Percentiles rank a stretch among this genome's conserved stretches.
These are phyloP conservation scores for Solanum verrucosum DNA, from an alignment of 257 asterid species.

Conservation along the genomic window DNA sequence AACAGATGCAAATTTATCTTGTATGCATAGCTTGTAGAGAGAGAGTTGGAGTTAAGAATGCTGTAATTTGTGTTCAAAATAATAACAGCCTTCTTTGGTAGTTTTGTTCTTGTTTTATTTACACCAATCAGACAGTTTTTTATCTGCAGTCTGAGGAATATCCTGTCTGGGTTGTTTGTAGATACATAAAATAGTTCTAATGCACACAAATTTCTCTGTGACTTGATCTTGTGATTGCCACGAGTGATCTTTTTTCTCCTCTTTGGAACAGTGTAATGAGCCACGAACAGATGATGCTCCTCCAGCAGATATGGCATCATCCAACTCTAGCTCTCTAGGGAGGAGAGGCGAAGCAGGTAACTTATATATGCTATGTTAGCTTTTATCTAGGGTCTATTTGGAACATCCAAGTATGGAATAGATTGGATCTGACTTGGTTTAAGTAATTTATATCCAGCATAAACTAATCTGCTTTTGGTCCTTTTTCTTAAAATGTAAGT, in stretches of 20 bases:
- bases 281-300: slow-evolving; percentile 96
- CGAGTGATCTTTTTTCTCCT: slow-evolving; percentile 6
- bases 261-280: slow-evolving; percentile 70
- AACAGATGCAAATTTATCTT: background rate
- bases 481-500: background rate
- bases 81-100: background rate
- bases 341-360: slow-evolving; percentile 92
- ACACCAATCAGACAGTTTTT: background rate
- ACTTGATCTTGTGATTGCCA: background rate
- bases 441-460: background rate
- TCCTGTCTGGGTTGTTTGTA: background rate
- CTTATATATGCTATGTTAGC: background rate
- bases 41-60: background rate
- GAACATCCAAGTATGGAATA: background rate
- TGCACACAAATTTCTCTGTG: background rate
- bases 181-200: background rate
- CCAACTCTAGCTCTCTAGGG: slow-evolving; percentile 45
- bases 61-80: background rate
- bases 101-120: background rate
- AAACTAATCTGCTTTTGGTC: background rate
- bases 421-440: background rate
- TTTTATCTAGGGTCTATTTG: background rate
- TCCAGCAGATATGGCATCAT: slow-evolving; percentile 83
- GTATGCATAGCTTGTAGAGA: background rate
- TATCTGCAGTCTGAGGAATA: background rate